Percentiles rank a stretch among this genome's conserved stretches.
phyloP scores from a whole-genome alignment of 164 flowering plant genomes.

The Platanus orientalis region DNA sequence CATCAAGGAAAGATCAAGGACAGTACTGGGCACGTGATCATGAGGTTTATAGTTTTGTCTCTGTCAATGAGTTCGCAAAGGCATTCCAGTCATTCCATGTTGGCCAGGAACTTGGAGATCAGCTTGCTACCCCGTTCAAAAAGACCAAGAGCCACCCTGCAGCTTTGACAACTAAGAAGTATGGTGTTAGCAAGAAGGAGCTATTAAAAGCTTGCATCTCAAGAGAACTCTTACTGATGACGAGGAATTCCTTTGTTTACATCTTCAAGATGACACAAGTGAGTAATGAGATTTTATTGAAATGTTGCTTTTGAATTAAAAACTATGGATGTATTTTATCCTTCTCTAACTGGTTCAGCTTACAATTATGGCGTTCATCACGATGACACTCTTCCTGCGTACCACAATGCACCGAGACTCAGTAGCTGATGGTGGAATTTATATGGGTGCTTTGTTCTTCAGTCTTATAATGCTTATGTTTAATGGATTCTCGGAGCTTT shows the following conservation, averaged over 20 bases:
- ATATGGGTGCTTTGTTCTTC: conserved; percentile 42
- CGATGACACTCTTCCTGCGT: conserved; percentile 49
- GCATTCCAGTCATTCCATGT: conserved; percentile 58
- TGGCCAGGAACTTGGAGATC: conserved; percentile 40
- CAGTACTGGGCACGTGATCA: conserved; percentile 56
- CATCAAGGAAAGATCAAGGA: conserved; percentile 72
- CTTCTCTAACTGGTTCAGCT: conserved; percentile 28
- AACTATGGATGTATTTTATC: neutral
- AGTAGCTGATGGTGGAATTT: conserved; percentile 37
- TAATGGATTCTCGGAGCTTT: conserved; percentile 47
- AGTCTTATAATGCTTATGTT: conserved; percentile 33
- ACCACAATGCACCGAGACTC: conserved; percentile 34
- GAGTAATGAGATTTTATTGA: conserved; percentile 6
- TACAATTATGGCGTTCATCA: conserved; percentile 23
- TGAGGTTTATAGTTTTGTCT: conserved; percentile 42
- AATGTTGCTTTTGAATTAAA: neutral
- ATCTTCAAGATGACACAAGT: conserved; percentile 54
- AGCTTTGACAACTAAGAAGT: conserved; percentile 46
- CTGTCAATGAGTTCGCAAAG: conserved; percentile 51
- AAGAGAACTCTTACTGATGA: conserved; percentile 65
- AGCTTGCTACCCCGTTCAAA: conserved; percentile 55
- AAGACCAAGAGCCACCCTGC: conserved; percentile 58
- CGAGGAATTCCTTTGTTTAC: conserved; percentile 62
- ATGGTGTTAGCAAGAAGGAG: conserved; percentile 55
- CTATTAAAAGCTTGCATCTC: conserved; percentile 51